These are phyloP conservation scores for Penicillium sp. DNA, from an alignment of 2,329 filamentous ascomycete species.

Conservation along the genomic window DNA sequence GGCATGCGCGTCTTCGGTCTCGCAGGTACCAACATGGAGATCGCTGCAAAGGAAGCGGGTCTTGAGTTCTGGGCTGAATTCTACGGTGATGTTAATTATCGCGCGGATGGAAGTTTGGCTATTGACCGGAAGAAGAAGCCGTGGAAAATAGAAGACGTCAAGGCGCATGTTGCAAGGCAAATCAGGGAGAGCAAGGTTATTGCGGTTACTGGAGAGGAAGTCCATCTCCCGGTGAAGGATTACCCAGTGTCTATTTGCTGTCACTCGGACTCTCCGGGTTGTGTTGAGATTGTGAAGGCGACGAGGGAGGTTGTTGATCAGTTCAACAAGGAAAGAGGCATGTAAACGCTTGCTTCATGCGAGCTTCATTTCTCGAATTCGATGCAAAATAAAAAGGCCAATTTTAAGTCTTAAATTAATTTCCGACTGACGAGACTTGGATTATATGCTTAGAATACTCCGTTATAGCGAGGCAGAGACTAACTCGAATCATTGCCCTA, in stretches of 20 bases:
- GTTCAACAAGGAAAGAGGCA: background rate
- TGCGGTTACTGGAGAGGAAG: background rate
- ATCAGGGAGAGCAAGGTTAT: background rate
- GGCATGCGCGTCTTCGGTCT: slow-evolving; percentile 52
- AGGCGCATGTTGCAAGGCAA: background rate
- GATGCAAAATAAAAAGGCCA: too few species aligned
- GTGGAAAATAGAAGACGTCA: background rate
- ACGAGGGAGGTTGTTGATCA: background rate
- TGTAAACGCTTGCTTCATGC: too few species aligned
- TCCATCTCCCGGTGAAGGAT: background rate
- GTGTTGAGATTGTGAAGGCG: background rate
- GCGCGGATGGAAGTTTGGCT: too few species aligned
- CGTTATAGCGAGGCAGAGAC: too few species aligned
- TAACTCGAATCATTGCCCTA: too few species aligned
- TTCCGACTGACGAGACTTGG: too few species aligned
- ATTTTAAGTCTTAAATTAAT: too few species aligned
- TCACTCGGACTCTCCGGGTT: background rate
- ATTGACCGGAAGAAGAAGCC: too few species aligned
- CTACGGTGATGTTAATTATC: slow-evolving; percentile 45
- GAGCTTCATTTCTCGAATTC: too few species aligned
- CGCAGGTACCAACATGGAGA: slow-evolving; percentile 52
- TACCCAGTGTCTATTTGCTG: background rate
- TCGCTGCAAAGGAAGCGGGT: slow-evolving; percentile 50
- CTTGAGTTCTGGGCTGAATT: slow-evolving; percentile 52
- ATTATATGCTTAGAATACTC: too few species aligned